phyloP scores from a whole-genome alignment of 495 filamentous ascomycete genomes.

The Xylaria venustula region DNA sequence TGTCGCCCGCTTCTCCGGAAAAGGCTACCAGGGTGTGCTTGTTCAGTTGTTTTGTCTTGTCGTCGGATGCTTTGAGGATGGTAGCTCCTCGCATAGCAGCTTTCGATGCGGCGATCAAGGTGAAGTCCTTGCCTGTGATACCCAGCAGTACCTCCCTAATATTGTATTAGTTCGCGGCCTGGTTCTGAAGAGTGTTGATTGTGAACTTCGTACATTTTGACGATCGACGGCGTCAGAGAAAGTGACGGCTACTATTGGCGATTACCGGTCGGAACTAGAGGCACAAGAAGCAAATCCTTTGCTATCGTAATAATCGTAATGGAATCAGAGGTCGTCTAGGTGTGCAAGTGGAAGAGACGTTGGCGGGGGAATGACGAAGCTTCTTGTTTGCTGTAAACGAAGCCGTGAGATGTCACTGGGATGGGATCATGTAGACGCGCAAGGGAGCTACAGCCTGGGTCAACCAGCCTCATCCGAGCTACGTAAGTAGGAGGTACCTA shows the following conservation, averaged over 20 bases:
- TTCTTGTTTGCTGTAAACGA: slow-evolving; percentile 8
- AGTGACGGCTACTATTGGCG: neutral
- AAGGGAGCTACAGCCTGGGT: slow-evolving; percentile 37
- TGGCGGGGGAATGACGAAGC: slow-evolving; percentile 12
- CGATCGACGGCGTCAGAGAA: neutral
- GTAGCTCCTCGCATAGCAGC: slow-evolving; percentile 96
- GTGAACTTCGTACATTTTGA: slow-evolving; percentile 33
- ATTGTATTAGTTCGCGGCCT: neutral
- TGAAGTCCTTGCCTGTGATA: slow-evolving; percentile 98
- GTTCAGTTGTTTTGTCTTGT: slow-evolving; percentile 91
- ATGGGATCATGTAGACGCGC: slow-evolving; percentile 27
- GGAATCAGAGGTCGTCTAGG: neutral
- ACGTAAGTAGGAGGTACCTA: too few species aligned
- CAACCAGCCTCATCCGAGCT: slow-evolving; percentile 19
- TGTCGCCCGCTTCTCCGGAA: slow-evolving; percentile 94
- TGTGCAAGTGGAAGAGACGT: neutral
- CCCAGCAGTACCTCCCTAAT: slow-evolving; percentile 94
- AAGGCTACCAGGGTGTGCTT: slow-evolving; percentile 95
- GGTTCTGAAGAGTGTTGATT: neutral
- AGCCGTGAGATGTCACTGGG: slow-evolving; percentile 6
- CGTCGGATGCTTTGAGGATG: slow-evolving; percentile 91
- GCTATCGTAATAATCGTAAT: neutral
- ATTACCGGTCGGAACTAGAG: neutral
- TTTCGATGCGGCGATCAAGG: slow-evolving; percentile 94
- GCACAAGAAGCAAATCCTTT: neutral